Base-by-base conservation (phyloP, 179 eudicot genomes). In the Spinacia oleracea region DNA sequence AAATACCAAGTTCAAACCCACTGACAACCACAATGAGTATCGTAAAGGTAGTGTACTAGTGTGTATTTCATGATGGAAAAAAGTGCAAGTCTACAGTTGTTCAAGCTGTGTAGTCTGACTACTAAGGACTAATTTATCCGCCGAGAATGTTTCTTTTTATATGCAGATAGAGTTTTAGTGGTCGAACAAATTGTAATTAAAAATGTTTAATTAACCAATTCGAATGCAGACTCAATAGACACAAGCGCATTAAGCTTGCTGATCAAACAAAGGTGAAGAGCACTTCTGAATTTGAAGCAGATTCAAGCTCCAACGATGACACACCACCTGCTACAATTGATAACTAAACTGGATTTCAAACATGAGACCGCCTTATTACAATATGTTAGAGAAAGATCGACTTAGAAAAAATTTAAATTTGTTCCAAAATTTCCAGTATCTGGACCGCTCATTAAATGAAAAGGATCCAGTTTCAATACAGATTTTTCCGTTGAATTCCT, bases 251-350 rank as follows among this genome's bases (percentile, higher is more conserved):
- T 46, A 83, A 65, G 80, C 77, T 76, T 65, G 76, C 77, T 79
- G 71, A 65, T 65, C 40, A 62, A 34, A 65, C 64, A 58, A 56
- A 9, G 64, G 67, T 45, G 65, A 79, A 64, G 59, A 64, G 78
- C 50, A 40, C 5, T 55, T 76, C 58, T 43, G 78, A 67, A 64
- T 5, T 53, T 46, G 82, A 76, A 75, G 65, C 25, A 34, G 80
- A 79, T 60, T 80, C 83, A 72, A 80, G 77, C 38, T 83, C 85
- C 34, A 75, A 70, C 29, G 74, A 83, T 32, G 74, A 79, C 55
- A 31, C 64, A 9, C 31, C 67, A 29, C 62, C 73, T 53, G 23
- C 31, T 50, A 50, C 56, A 70, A 43, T 15, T 68, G 18, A 32
- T 63, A 18, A 42, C 25, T 16, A 6, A 66, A 66, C 6, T 32